Conservation (phyloP, 2,329 filamentous ascomycete genomes). For the Lecanicillium sp. region DNA sequence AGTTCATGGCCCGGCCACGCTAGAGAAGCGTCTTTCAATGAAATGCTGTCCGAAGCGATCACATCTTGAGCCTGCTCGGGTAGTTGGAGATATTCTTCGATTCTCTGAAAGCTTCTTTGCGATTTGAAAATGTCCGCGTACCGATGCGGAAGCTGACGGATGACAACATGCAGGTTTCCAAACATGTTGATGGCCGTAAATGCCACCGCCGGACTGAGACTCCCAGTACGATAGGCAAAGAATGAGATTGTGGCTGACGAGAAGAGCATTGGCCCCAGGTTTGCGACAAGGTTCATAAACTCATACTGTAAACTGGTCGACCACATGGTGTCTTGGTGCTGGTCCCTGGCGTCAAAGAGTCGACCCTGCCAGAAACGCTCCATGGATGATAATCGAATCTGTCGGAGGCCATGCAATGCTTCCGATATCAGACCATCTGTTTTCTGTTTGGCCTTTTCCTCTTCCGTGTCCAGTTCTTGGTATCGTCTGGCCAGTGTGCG, state of each 20-base stretch:
- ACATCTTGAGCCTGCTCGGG: constrained; percentile 1
- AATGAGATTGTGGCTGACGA: constrained; percentile 7
- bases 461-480: no score
- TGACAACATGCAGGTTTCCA: constrained; percentile 7
- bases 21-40: constrained; percentile 3
- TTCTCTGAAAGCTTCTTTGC: constrained; percentile 5
- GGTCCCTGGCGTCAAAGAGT: constrained; percentile 3
- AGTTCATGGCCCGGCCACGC: constrained; percentile 20
- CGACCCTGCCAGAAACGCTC: constrained; percentile 6
- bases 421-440: constrained; percentile 7
- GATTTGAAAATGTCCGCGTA: constrained; percentile 2
- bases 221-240: constrained; percentile 1
- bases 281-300: constrained; percentile 4
- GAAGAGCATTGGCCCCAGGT: constrained; percentile 7
- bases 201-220: constrained; percentile 8
- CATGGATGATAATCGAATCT: constrained; percentile 9
- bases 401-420: constrained; percentile 6
- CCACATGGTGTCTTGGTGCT: constrained; percentile 4
- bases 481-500: no score
- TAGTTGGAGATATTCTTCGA: constrained; percentile 3
- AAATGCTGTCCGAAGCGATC: not conserved
- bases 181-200: constrained; percentile 9
- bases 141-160: constrained; percentile 4
- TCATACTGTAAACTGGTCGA: not conserved
- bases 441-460: no score